phyloP scores from a whole-genome alignment of 2,329 filamentous ascomycete species.

The Chrysoporthe deuterocubensis region DNA sequence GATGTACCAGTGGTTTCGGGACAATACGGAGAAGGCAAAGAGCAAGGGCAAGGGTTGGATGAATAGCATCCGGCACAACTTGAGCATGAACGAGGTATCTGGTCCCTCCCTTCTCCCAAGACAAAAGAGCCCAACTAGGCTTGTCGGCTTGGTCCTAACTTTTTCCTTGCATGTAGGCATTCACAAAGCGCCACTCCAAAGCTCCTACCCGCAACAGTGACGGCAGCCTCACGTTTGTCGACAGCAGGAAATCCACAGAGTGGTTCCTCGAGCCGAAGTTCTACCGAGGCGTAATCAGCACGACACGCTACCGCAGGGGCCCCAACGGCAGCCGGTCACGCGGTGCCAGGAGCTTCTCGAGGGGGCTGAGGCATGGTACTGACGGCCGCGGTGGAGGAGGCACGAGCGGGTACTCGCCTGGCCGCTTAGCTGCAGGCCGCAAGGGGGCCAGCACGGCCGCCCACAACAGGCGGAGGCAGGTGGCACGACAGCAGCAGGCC shows the following conservation, averaged over 20 bases:
- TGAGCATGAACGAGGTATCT: conserved; percentile 89
- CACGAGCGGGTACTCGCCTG: conserved; percentile 26
- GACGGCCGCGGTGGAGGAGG: conserved; percentile 19
- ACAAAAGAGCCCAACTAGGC: background rate
- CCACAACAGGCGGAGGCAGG: conserved; percentile 31
- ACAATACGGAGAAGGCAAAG: conserved; percentile 77
- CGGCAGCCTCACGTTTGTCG: conserved; percentile 33
- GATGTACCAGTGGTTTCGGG: conserved; percentile 87
- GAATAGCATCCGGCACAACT: conserved; percentile 93
- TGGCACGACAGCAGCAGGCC: conserved; percentile 16
- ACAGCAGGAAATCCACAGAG: conserved; percentile 68
- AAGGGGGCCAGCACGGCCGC: conserved; percentile 36
- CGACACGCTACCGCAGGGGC: conserved; percentile 74
- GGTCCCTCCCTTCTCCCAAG: background rate
- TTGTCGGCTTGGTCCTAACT: background rate
- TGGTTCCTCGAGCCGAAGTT: conserved; percentile 79
- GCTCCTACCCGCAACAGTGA: conserved; percentile 17
- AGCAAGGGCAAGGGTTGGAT: conserved; percentile 78
- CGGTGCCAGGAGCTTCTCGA: background rate
- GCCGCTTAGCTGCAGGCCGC: conserved; percentile 35
- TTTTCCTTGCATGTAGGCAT: conserved; percentile 36
- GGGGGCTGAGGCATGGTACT: conserved; percentile 30
- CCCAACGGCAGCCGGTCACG: conserved; percentile 35
- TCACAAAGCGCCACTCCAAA: conserved; percentile 30
- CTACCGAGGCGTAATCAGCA: conserved; percentile 76